phyloP scores from a whole-genome alignment of 2,329 filamentous ascomycete species.

The Fusarium sacchari region DNA sequence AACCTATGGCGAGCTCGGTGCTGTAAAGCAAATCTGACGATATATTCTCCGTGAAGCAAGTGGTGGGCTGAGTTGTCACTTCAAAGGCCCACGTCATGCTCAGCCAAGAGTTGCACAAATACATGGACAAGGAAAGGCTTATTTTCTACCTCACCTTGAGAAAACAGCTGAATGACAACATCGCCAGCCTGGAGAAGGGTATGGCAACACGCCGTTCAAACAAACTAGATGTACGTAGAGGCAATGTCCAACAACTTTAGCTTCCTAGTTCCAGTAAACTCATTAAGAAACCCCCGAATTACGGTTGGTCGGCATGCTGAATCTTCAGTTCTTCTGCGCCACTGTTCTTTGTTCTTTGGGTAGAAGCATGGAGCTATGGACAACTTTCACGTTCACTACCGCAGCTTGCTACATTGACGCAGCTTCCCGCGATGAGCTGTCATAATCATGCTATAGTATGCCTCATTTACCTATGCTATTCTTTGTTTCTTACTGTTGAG shows the following conservation, averaged over 20 bases:
- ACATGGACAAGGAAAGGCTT: not conserved
- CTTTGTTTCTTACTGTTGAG: not conserved
- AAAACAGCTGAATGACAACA: not conserved
- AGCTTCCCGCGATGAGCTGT: not conserved
- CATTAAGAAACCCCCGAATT: fast-evolving
- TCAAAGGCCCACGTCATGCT: not conserved
- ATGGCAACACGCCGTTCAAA: not conserved
- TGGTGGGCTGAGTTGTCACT: too few species aligned
- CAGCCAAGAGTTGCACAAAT: not conserved
- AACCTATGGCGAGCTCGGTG: not conserved
- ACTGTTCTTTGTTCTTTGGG: not conserved
- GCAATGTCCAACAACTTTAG: not conserved
- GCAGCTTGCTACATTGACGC: not conserved
- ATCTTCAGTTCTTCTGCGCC: not conserved
- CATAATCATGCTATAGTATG: not conserved
- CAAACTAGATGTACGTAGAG: not conserved
- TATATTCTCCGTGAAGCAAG: not conserved
- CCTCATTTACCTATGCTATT: not conserved
- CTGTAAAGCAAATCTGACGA: too few species aligned
- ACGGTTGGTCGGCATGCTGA: not conserved
- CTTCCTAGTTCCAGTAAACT: fast-evolving
- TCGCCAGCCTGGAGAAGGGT: too few species aligned
- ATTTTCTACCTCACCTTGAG: fast-evolving
- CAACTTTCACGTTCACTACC: not conserved
- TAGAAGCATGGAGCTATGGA: not conserved